These are phyloP conservation scores for Chrysopogon serrulatus DNA, from an alignment of 176 grass and related monocot genomes.

Conservation along the genomic window DNA sequence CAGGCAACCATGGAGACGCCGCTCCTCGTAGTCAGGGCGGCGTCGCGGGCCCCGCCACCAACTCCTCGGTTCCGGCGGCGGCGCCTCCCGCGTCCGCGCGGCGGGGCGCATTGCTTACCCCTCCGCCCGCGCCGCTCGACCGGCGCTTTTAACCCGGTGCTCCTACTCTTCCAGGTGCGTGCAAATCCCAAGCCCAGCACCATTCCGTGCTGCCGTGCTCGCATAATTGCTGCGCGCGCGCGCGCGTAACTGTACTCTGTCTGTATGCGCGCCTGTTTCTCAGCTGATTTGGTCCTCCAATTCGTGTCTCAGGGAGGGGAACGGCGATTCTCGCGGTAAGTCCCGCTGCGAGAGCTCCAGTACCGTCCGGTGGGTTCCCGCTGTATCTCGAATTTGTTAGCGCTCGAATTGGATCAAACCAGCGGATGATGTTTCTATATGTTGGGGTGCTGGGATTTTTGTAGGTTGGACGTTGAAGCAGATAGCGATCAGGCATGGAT, in stretches of 20 bases:
- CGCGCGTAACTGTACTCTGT: background rate
- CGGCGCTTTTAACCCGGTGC: background rate
- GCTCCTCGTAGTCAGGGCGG: background rate
- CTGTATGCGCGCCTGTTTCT: background rate
- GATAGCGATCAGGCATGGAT: constrained; percentile 8
- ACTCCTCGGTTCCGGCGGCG: background rate
- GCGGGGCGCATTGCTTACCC: background rate
- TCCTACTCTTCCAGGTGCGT: constrained; percentile 1
- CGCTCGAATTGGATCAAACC: background rate
- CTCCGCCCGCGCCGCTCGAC: background rate
- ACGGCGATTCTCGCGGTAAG: background rate
- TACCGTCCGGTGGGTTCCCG: background rate
- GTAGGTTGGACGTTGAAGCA: background rate
- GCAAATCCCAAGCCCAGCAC: background rate
- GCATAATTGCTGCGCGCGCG: background rate
- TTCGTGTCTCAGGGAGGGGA: background rate
- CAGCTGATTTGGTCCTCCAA: background rate
- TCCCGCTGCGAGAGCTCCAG: background rate
- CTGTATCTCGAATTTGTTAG: background rate
- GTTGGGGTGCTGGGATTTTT: background rate
- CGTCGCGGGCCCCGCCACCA: background rate
- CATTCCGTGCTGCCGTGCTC: background rate
- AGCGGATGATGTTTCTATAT: background rate
- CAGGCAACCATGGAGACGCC: background rate
- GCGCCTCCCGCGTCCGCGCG: background rate